Evolutionary conservation across 768 basidiomycete species (phyloP).

Genomic region (Tulasnella sp.): DNA sequence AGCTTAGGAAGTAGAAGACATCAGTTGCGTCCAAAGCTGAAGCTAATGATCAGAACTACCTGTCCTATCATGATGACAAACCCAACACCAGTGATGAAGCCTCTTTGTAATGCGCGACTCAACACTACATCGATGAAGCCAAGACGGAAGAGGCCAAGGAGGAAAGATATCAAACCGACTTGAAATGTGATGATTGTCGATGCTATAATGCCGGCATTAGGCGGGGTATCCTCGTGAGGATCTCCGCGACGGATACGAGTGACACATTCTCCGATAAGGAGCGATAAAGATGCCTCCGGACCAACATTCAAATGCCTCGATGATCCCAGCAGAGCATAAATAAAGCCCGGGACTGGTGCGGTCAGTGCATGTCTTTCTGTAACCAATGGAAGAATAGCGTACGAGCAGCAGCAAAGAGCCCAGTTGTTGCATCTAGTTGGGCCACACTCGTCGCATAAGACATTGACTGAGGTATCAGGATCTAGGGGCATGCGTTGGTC

Average conservation of each 20-base stretch:
- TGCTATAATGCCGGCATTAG: conserved; percentile 49
- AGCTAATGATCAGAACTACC: conserved; percentile 56
- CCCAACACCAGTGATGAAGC: conserved; percentile 53
- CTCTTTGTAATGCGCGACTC: conserved; percentile 75
- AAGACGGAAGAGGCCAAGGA: conserved; percentile 77
- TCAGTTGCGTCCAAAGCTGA: background rate
- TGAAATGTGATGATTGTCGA: conserved; percentile 79
- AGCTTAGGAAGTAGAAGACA: conserved; percentile 30
- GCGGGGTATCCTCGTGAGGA: conserved; percentile 33
- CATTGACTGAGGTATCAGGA: conserved; percentile 80
- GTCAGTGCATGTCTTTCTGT: conserved; percentile 55
- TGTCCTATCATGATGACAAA: conserved; percentile 66
- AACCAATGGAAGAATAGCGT: background rate
- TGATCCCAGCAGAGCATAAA: conserved; percentile 84
- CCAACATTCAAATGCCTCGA: conserved; percentile 60
- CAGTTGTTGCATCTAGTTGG: conserved; percentile 72
- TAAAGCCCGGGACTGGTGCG: conserved; percentile 65
- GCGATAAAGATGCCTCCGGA: conserved; percentile 78
- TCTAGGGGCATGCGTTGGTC: conserved; percentile 23
- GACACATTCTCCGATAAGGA: conserved; percentile 81
- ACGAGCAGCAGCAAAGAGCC: conserved; percentile 34
- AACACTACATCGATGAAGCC: conserved; percentile 92
- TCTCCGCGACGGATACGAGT: conserved; percentile 49
- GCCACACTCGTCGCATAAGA: conserved; percentile 87
- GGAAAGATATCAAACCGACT: conserved; percentile 75